Conservation (phyloP, 2,329 filamentous ascomycete species). For the Lecanicillium sp. region DNA sequence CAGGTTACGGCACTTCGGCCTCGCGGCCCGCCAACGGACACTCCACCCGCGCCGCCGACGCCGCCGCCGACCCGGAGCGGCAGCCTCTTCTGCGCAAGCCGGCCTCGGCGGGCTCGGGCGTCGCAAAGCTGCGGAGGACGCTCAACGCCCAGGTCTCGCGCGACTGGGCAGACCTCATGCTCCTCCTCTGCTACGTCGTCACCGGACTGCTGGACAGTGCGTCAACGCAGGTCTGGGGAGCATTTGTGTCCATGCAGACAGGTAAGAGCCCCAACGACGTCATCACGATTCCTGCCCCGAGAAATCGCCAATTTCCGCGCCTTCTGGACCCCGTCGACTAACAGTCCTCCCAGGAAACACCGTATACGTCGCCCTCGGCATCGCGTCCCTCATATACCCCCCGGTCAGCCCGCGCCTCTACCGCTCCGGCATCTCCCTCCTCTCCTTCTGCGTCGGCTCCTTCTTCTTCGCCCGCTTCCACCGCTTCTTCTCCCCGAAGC, state of each 20-base stretch:
- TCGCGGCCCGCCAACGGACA: conserved; percentile 15
- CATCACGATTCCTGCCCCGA: too few relatives aligned
- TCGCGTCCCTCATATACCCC: conserved; percentile 46
- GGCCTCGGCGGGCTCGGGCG: conserved; percentile 16
- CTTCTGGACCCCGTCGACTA: too few relatives aligned
- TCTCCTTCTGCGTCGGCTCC: conserved; percentile 65
- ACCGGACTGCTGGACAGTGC: conserved; percentile 74
- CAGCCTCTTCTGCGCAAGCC: conserved; percentile 29
- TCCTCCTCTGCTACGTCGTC: conserved; percentile 68
- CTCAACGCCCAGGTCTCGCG: conserved; percentile 48
- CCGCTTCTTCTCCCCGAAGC: conserved; percentile 52
- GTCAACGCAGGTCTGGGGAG: conserved; percentile 69
- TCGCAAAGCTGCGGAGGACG: conserved; percentile 25
- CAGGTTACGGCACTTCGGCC: conserved; percentile 16
- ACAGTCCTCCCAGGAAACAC: conserved; percentile 54
- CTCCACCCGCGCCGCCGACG: neutral
- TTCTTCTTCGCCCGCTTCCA: conserved; percentile 67
- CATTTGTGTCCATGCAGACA: conserved; percentile 80
- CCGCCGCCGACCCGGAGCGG: conserved; percentile 23
- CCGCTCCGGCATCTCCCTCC: conserved; percentile 65
- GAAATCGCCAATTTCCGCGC: too few relatives aligned
- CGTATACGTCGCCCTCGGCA: conserved; percentile 69
- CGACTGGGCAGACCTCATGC: conserved; percentile 59
- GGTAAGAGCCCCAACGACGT: too few relatives aligned
- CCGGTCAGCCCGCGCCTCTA: conserved; percentile 25